Evolutionary conservation across 495 filamentous ascomycete species (phyloP).

Genomic region (Annulohypoxylon maeteangense): DNA sequence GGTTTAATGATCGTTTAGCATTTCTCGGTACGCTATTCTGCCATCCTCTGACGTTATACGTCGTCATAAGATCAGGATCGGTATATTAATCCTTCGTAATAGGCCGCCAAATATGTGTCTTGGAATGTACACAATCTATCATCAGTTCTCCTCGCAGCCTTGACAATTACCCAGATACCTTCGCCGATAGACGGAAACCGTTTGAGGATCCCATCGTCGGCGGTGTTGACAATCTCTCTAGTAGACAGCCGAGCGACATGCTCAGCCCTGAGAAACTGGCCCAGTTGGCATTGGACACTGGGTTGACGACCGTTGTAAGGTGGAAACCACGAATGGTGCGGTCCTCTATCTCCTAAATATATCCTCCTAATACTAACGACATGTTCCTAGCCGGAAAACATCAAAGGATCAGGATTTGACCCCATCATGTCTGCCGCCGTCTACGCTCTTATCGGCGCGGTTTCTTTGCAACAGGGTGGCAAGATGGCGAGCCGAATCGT

Average conservation of each 20-base stretch:
- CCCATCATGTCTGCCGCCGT: conserved; percentile 77
- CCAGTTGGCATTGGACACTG: conserved; percentile 72
- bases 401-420: conserved; percentile 75
- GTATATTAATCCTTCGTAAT: neutral
- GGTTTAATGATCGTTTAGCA: conserved; percentile 93
- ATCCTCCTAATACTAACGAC: conserved; percentile 23
- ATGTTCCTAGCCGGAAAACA: conserved; percentile 70
- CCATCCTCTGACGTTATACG: neutral
- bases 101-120: conserved; percentile 81
- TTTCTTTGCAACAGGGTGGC: conserved; percentile 86
- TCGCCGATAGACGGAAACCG: conserved; percentile 64
- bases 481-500: conserved; percentile 78
- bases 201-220: conserved; percentile 79
- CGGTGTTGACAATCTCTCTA: conserved; percentile 73
- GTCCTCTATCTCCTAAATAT: neutral
- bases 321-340: conserved; percentile 88
- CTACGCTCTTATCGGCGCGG: conserved; percentile 86
- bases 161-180: conserved; percentile 52
- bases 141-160: conserved; percentile 57
- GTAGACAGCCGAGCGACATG: conserved; percentile 62
- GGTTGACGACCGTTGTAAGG: conserved; percentile 76
- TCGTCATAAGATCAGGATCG: conserved; percentile 43
- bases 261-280: conserved; percentile 70
- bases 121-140: conserved; percentile 80
- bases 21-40: conserved; percentile 74